These are phyloP conservation scores for Sporothrix euskadiensis DNA, from an alignment of 2,329 filamentous ascomycete species.

Conservation along the genomic window DNA sequence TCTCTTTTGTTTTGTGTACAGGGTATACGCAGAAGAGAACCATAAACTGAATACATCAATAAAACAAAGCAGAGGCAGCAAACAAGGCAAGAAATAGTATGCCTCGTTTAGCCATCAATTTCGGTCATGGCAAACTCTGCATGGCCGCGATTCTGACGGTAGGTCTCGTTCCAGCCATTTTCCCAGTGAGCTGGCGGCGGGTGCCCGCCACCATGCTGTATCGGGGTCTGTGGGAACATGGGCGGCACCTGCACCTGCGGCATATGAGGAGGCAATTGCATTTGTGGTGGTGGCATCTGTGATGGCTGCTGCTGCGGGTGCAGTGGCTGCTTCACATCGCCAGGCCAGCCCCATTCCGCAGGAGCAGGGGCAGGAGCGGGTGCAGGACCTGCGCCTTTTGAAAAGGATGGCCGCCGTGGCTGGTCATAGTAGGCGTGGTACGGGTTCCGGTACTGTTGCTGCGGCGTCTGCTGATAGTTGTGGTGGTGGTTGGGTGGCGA, in stretches of 20 bases:
- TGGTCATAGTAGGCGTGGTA: slow-evolving; percentile 17
- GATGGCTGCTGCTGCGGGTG: not conserved
- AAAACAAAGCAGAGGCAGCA: not conserved
- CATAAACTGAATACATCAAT: too few species aligned
- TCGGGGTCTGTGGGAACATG: slow-evolving; percentile 12
- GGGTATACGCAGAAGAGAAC: not conserved
- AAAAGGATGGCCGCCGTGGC: not conserved
- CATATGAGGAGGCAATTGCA: not conserved
- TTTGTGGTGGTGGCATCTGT: not conserved
- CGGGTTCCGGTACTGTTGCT: not conserved
- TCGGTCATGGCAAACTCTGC: slow-evolving; percentile 24
- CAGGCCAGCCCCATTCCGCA: slow-evolving; percentile 27
- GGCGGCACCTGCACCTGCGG: not conserved
- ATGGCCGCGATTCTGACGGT: slow-evolving; percentile 22
- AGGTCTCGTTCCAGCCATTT: slow-evolving; percentile 25
- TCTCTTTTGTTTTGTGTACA: not conserved
- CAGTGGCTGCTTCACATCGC: slow-evolving; percentile 24
- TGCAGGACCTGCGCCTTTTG: not conserved
- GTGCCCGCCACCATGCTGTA: slow-evolving; percentile 1
- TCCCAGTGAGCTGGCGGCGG: slow-evolving; percentile 12
- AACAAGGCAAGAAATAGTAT: not conserved
- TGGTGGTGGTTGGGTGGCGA: not conserved
- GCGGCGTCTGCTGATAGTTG: not conserved
- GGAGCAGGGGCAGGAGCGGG: not conserved
- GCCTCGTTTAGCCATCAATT: not conserved